A percentile compares a stretch with the other conserved stretches of the same genome.
phyloP scores from a whole-genome alignment of 192 early-diverging fungal species.

The Podochytrium sp. region DNA sequence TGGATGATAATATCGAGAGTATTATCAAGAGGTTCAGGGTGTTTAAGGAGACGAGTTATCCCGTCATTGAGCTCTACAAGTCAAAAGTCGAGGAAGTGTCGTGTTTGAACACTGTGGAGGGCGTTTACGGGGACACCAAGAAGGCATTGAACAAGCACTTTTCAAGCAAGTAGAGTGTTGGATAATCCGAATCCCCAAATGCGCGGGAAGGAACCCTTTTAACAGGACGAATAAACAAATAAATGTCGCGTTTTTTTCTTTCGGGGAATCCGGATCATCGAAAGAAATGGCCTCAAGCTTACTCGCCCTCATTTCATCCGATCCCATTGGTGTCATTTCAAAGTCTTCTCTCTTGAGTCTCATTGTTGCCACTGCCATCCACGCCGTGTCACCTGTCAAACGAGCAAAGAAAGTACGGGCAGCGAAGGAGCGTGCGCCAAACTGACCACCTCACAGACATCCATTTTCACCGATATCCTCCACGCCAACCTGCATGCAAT shows the following conservation, averaged over 20 bases:
- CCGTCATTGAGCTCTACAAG: conserved; percentile 85
- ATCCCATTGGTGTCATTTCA: background rate
- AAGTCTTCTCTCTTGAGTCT: background rate
- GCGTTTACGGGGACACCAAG: conserved; percentile 70
- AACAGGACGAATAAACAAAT: too few species aligned
- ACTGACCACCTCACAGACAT: background rate
- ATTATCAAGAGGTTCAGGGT: conserved; percentile 94
- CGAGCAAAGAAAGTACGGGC: background rate
- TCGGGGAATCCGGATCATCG: too few species aligned
- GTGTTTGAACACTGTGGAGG: conserved; percentile 66
- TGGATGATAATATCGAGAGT: conserved; percentile 94
- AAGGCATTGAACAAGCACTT: conserved; percentile 52
- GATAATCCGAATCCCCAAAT: too few species aligned
- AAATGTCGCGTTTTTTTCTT: too few species aligned
- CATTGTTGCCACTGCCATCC: background rate
- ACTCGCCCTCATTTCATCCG: background rate
- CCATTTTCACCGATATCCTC: background rate
- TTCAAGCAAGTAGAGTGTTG: conserved; percentile 20
- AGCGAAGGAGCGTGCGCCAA: background rate
- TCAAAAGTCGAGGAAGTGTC: conserved; percentile 77
- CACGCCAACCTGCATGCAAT: background rate
- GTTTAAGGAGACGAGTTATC: conserved; percentile 85
- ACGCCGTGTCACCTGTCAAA: background rate
- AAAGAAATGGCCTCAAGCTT: too few species aligned
- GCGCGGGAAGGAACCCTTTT: too few species aligned